A percentile compares a stretch with the other conserved stretches of the same genome.
Conservation (phyloP, 805 yeast genomes). For the Metschnikowia chrysomelidarum region DNA sequence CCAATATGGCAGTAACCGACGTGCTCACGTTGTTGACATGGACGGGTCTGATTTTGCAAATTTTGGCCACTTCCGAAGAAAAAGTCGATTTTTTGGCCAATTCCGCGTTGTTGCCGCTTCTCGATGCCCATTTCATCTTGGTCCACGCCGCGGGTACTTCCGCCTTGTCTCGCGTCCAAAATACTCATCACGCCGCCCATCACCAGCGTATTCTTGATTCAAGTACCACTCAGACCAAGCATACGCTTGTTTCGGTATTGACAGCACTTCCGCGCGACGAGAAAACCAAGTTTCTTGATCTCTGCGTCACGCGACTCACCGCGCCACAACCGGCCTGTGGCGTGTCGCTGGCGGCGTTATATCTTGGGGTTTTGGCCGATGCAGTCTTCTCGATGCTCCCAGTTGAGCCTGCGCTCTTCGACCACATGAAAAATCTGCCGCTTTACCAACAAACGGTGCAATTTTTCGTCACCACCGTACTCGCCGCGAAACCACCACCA, state of each 20-base stretch:
- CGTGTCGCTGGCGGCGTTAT: conserved; percentile 16
- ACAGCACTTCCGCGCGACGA: conserved; percentile 2
- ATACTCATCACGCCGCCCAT: conserved; percentile 13
- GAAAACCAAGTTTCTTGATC: conserved; percentile 4
- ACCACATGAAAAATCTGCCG: conserved; percentile 12
- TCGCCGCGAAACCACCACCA: conserved; percentile 47
- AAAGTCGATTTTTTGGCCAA: conserved; percentile 20
- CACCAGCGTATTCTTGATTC: conserved; percentile 27
- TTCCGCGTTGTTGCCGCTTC: conserved; percentile 5
- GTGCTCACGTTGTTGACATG: conserved; percentile 58
- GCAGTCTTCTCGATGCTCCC: conserved; percentile 26
- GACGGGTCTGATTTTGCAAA: conserved; percentile 35
- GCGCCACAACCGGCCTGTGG: conserved; percentile 3
- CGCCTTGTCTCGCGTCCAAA: conserved; percentile 29
- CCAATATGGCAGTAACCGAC: conserved; percentile 51
- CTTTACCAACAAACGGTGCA: conserved; percentile 16
- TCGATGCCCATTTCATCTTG: conserved; percentile 34
- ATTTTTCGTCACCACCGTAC: conserved; percentile 36
- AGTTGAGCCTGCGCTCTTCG: conserved; percentile 23
- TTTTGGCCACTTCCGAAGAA: conserved; percentile 9
- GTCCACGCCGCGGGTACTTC: conserved; percentile 35
- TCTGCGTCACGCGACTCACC: conserved; percentile 3
- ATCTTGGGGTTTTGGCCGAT: conserved; percentile 25
- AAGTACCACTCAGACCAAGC: conserved; percentile 30
- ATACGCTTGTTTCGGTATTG: conserved; percentile 17